These are phyloP conservation scores for Acorus gramineus DNA, from an alignment of 106 monocot species.

Conservation along the genomic window DNA sequence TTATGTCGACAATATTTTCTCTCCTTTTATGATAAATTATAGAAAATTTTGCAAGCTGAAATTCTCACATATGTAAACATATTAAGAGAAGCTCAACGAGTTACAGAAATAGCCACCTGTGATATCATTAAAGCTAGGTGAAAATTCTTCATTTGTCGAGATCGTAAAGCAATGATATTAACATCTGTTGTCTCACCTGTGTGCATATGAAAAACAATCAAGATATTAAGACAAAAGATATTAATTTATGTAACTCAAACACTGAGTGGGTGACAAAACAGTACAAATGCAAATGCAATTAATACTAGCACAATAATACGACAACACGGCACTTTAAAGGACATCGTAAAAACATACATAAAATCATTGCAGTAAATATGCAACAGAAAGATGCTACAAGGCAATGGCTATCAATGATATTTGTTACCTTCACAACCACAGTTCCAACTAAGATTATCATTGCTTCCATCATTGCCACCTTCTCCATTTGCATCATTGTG, in stretches of 20 bases:
- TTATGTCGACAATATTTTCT: no score
- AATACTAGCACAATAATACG: no score
- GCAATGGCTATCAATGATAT: not conserved
- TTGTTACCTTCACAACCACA: conserved; percentile 92
- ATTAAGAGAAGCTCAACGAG: not conserved
- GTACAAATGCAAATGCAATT: no score
- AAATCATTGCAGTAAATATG: no score
- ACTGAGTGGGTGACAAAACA: no score
- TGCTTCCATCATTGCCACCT: conserved; percentile 79
- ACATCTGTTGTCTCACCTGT: conserved; percentile 75
- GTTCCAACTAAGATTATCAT: conserved; percentile 99
- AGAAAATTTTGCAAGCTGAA: no score
- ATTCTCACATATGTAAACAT: not conserved
- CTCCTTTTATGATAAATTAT: no score
- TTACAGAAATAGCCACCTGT: conserved; percentile 33
- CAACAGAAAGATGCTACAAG: no score
- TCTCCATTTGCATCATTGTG: conserved; percentile 97
- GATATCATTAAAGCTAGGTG: conserved; percentile 88
- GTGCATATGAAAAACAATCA: not conserved
- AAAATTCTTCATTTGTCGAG: conserved; percentile 97
- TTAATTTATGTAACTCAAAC: not conserved
- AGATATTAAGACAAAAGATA: not conserved
- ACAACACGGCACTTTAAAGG: no score
- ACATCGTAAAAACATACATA: no score
- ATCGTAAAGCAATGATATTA: conserved; percentile 44